Evolutionary conservation across 108 stramenopile species (phyloP), one percentile per base, ranked within the genome.

Genomic region (Pseudonitzschia pungens): DNA sequence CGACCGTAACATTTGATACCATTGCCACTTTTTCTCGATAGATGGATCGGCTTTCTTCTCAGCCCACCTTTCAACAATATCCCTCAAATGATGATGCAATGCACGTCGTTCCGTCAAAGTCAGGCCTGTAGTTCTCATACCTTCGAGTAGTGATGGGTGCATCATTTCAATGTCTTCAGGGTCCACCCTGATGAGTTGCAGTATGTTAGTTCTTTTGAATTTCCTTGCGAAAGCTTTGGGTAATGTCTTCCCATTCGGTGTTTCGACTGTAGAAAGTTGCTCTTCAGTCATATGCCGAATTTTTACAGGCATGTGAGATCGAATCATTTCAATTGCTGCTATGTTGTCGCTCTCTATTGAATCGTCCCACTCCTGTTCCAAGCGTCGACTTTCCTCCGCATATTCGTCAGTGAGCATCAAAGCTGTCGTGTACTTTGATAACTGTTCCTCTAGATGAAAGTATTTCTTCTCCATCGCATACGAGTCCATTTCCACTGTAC

Each of bases 101-200:
- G 83, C 83, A 12, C 83, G 68, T 42, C 77, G 58, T 42, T 84
- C 83, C 14, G 83, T 81, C 54, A 84, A 45, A 48, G 83, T 84
- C 18, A 84, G 50, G 44, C 83, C 79, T 9, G 77, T 75, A n/a
- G 68, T 71, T 48, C 75, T 68, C 69, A 84, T 53, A 36, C 75
- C 36, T 69, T 81, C 79, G 29, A 84, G 48, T 20, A 62, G 52
- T 12, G 83, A 66, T 29, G 75, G 78, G 60, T 84, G 83, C 69
- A 84, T 75, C 15, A 72, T 75, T 42, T 70, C 76, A 52, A 84
- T 68, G 43, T 74, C 69, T 18, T 78, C 56, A 10, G 83, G 83
- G 55, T 80, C 41, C 4, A 74, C 68, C 28, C 83, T 76, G 16
- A 84, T 11, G 3, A 84, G 65, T 45, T 84, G 83, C 24, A 84